phyloP scores from a whole-genome alignment of 1,284 basidiomycete species.

The Coriolopsis trogii region DNA sequence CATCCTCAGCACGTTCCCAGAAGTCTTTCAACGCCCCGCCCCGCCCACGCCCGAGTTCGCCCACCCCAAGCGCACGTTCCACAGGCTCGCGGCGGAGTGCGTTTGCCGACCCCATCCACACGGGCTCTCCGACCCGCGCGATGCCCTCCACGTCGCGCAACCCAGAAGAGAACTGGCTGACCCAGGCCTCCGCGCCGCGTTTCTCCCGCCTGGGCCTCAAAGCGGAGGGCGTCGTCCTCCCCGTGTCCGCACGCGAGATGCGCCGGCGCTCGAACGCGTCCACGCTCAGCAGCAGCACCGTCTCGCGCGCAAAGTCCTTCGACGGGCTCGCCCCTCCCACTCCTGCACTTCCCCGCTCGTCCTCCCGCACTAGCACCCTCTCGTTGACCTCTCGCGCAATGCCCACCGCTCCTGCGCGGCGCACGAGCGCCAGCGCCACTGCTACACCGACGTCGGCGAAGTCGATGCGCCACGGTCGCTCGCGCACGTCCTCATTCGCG shows the following conservation, averaged over 20 bases:
- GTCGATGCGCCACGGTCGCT: conserved; percentile 6
- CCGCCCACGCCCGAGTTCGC: conserved; percentile 12
- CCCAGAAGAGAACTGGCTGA: conserved; percentile 42
- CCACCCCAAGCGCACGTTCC: conserved; percentile 10
- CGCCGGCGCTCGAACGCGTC: conserved; percentile 19
- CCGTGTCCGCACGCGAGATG: conserved; percentile 39
- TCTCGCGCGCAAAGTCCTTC: conserved; percentile 1
- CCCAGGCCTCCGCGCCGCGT: conserved; percentile 41
- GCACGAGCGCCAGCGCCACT: not conserved
- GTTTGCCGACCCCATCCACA: not conserved
- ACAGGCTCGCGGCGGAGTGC: conserved; percentile 4
- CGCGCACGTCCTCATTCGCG: conserved; percentile 19
- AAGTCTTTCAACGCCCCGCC: too few relatives aligned
- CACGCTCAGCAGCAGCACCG: not conserved
- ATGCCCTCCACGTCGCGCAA: conserved; percentile 25
- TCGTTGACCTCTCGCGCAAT: not conserved
- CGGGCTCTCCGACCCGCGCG: conserved; percentile 2
- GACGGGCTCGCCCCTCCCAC: conserved; percentile 3
- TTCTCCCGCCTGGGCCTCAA: conserved; percentile 47
- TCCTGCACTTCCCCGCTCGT: not conserved
- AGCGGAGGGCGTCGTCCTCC: conserved; percentile 44
- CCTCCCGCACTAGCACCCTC: not conserved
- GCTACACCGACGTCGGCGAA: not conserved
- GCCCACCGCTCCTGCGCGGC: not conserved
- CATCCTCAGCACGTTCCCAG: not conserved